These are phyloP conservation scores for Aspergillus ellipticus DNA, from an alignment of 495 filamentous ascomycete species.

Conservation along the genomic window DNA sequence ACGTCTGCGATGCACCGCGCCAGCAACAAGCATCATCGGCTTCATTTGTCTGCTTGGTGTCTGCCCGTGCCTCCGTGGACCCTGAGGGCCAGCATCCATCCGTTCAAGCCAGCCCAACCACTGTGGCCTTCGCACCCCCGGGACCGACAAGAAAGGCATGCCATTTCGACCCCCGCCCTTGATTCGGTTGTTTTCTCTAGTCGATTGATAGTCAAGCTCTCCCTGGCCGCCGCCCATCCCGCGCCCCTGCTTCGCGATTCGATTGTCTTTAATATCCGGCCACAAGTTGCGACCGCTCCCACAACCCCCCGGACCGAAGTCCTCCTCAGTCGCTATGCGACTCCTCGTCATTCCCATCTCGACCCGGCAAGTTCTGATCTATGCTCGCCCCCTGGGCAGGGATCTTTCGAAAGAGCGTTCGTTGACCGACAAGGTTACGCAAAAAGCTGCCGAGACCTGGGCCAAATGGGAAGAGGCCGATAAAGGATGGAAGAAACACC, in stretches of 20 bases:
- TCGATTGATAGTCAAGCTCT: constrained; percentile 20
- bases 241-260: constrained; percentile 1
- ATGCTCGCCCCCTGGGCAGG: constrained; percentile 70
- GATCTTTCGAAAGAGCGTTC: constrained; percentile 47
- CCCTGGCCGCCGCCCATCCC: constrained; percentile 6
- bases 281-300: background rate
- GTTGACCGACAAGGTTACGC: constrained; percentile 59
- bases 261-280: constrained; percentile 1
- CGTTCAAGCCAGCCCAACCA: background rate
- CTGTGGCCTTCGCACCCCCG: background rate
- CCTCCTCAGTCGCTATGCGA: constrained; percentile 59
- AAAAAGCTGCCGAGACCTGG: constrained; percentile 72
- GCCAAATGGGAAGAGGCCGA: constrained; percentile 80
- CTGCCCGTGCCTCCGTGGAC: too few relatives aligned
- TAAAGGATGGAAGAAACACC: constrained; percentile 77
- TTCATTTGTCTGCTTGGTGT: too few relatives aligned
- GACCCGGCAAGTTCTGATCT: constrained; percentile 84
- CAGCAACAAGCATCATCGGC: background rate
- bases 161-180: constrained; percentile 14
- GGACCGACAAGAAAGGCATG: constrained; percentile 15
- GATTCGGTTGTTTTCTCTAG: constrained; percentile 13
- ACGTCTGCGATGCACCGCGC: constrained; percentile 20
- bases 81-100: background rate
- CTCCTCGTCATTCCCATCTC: constrained; percentile 95
- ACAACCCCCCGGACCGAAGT: constrained; percentile 1